Evolutionary conservation across 768 basidiomycete species (phyloP), one percentile per base, ranked within the genome.

Genomic region (Podaxis pistillaris): DNA sequence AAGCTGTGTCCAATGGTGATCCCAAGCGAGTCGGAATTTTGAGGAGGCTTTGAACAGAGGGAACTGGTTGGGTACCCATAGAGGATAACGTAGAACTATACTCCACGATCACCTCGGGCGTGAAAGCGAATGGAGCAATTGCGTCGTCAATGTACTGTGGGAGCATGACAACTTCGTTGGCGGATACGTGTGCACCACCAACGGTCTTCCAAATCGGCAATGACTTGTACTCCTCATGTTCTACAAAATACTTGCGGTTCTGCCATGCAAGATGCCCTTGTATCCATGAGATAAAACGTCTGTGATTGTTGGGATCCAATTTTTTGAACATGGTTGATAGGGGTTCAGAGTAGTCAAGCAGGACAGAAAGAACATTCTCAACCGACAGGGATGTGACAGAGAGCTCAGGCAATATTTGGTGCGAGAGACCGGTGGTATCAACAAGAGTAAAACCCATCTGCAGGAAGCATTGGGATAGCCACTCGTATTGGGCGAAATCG

Each of bases 401-500:
- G 9, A 56, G 54, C 11, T 11, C 30, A 38, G 3, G 64, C 38
- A 30, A 53, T n/a, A 71, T 55, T 5, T 62, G 66, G 26, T 58
- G 7, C 33, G 40, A 58, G 50, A 65, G 19, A 64, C 65, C 8
- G 56, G 41, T 9, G 68, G 67, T 60, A 68, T 67, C 44, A 64
- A 64, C 19, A 40, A 62, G 3, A 49, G 49, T 50, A 59, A 56
- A 44, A 37, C 67, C 59, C 44, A 54, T 36, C 56, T 66, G 19
- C 56, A 63, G 3, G 67, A 70, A 8, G 66, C 76, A 77, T n/a
- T 78, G 72, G 13, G 78, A 78, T n/a, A 72, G 36, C 65, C 65
- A 69, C 8, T 58, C 54, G 4, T 67, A 64, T 13, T 65, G 56
- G 0, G 61, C 47, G 19, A 60, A 52, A 51, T 64, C 58, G 6